These are phyloP conservation scores for Cynanchum wilfordii DNA, from an alignment of 257 asterid species.

Conservation along the genomic window DNA sequence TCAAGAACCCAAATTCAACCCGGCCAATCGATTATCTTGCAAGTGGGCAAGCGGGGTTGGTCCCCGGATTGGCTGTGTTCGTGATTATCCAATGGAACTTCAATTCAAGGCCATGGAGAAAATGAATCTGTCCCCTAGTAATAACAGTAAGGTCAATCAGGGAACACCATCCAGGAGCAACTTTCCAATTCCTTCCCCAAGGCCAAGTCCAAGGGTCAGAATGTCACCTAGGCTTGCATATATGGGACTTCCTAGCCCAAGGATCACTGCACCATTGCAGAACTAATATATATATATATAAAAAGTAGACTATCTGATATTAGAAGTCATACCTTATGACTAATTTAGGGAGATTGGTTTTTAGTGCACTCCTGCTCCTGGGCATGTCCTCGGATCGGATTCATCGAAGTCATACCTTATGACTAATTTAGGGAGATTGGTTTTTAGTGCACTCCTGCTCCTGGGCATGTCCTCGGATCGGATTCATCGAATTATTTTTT, in stretches of 20 bases:
- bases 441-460: not conserved
- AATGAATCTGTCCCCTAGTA: slow-evolving; percentile 50
- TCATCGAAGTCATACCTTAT: too few relatives aligned
- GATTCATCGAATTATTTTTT: not conserved
- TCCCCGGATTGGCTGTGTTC: slow-evolving; percentile 68
- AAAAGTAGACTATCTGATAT: too few relatives aligned
- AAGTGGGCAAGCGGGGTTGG: slow-evolving; percentile 65
- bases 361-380: not conserved
- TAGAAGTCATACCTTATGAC: too few relatives aligned
- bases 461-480: not conserved
- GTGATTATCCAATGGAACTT: slow-evolving; percentile 62
- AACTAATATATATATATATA: not conserved
- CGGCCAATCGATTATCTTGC: slow-evolving; percentile 42
- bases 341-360: not conserved
- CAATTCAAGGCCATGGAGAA: slow-evolving; percentile 56
- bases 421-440: not conserved
- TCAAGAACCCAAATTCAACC: slow-evolving; percentile 33
- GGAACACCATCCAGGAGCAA: slow-evolving; percentile 19
- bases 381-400: not conserved
- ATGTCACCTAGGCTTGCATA: slow-evolving; percentile 52
- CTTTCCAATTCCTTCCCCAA: slow-evolving; percentile 54
- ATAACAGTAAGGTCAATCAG: not conserved
- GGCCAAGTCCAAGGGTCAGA: slow-evolving; percentile 46
- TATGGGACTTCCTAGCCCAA: slow-evolving; percentile 57
- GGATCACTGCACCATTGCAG: slow-evolving; percentile 20